Conservation (phyloP, 176 grass and related monocot species). For the Zizania latifolia region DNA sequence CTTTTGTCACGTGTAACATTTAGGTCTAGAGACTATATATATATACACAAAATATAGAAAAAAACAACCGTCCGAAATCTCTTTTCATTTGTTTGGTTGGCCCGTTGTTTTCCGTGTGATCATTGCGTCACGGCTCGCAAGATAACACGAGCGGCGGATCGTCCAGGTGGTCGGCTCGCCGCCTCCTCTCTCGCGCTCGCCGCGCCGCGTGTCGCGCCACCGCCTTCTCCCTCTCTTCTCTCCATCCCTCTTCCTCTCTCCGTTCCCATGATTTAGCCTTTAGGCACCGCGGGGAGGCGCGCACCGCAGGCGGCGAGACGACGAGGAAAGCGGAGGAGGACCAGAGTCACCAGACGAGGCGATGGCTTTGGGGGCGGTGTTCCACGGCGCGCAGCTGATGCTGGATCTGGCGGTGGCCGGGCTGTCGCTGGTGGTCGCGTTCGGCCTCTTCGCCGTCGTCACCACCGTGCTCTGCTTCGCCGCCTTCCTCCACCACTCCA, state of each 20-base stretch:
- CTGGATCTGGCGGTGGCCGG: constrained; percentile 83
- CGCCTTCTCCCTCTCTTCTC: background rate
- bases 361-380: constrained; percentile 36
- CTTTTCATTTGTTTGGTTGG: no score
- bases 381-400: constrained; percentile 56
- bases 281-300: constrained; percentile 19
- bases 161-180: constrained; percentile 38
- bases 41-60: no score
- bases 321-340: no score
- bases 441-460: constrained; percentile 69
- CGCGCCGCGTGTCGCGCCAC: constrained; percentile 36
- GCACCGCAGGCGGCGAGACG: background rate
- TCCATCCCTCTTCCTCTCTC: background rate
- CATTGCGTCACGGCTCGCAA: constrained; percentile 20
- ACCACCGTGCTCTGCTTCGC: constrained; percentile 64
- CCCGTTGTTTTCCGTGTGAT: no score
- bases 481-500: constrained; percentile 76
- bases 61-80: no score
- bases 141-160: background rate
- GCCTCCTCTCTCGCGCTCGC: constrained; percentile 19
- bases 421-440: constrained; percentile 62
- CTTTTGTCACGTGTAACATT: no score
- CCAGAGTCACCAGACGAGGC: no score
- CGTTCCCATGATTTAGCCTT: background rate
- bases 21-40: no score